Base-by-base conservation (phyloP, 371 early-diverging fungal genomes). In the Nematocida sp. region DNA sequence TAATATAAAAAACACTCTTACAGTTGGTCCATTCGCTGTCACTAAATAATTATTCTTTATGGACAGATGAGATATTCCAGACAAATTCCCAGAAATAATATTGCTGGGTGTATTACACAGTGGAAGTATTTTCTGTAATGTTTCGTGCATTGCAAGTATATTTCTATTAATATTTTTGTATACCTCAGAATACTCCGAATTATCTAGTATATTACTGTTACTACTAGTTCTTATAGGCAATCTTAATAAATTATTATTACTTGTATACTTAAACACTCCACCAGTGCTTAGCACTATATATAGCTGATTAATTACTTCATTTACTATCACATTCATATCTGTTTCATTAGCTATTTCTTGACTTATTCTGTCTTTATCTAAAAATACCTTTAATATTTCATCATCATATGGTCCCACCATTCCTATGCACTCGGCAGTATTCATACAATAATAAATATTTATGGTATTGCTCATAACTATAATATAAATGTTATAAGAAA, bases 361-460 rank as follows among this genome's bases (percentile, higher is more conserved):
- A 23, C 18, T 60, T 18, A 33, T 60, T 20, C 23, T 33, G 11
- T 20, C n/a, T 60, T 23, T 33, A 25, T 60, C 23, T 23, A 23
- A 11, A 60, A 18, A 60, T 25, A 60, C 60, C 23, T 60, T 60
- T 18, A 60, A 11, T 25, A 60, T 60, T 20, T 60, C 60, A 18
- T 60, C 60, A 60, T 60, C 39, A 23, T 60, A 60, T 60, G 60
- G 60, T 9, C 60, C 60, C 0, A 60, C 11, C 60, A 60, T 60
- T 20, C 60, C 20, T 9, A 60, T 11, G 11, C 60, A 33, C 5
- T 60, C 60, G 11, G 60, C 60, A 9, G 20, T 60, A 9, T 60
- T 60, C 23, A 11, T 33, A 4, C 60, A 60, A 11, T 20, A 11
- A 23, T 60, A 60, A 25, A 60, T 60, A 33, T 33, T 60, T 18